Percentiles rank a stretch among this genome's conserved stretches.
Conservation (phyloP, 2,329 filamentous ascomycete genomes). For the Boeremia exigua region DNA sequence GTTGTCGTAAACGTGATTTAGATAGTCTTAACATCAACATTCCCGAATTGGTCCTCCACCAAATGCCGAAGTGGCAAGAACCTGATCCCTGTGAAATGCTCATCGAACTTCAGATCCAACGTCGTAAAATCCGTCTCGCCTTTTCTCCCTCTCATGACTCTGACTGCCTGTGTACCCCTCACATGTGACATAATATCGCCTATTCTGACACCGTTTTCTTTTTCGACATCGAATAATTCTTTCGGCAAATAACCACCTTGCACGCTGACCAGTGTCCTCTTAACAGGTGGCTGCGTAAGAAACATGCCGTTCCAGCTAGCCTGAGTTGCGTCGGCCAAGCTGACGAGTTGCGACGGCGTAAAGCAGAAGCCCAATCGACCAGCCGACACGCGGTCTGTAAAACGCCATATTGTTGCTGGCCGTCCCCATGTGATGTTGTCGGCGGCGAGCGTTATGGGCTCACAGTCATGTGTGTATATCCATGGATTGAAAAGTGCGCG, state of each 20-base stretch:
- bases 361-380: background rate
- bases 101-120: background rate
- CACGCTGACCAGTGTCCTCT: background rate
- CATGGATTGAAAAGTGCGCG: conserved; percentile 6
- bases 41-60: background rate
- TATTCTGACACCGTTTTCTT: background rate
- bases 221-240: background rate
- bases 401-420: background rate
- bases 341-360: background rate
- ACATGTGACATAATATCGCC: background rate
- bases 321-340: background rate
- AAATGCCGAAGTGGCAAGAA: background rate
- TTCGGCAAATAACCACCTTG: background rate
- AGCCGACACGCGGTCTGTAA: conserved; percentile 2
- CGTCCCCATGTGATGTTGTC: background rate
- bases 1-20: background rate
- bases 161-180: background rate
- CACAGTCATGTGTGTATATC: background rate
- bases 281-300: conserved; percentile 3
- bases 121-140: background rate
- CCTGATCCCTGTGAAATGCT: conserved; percentile 1
- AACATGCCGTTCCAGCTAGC: background rate
- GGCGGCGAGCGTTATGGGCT: background rate
- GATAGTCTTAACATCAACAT: background rate
- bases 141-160: background rate